Evolutionary conservation across 2,329 filamentous ascomycete species (phyloP).

Genomic region (Xylaria sp.): DNA sequence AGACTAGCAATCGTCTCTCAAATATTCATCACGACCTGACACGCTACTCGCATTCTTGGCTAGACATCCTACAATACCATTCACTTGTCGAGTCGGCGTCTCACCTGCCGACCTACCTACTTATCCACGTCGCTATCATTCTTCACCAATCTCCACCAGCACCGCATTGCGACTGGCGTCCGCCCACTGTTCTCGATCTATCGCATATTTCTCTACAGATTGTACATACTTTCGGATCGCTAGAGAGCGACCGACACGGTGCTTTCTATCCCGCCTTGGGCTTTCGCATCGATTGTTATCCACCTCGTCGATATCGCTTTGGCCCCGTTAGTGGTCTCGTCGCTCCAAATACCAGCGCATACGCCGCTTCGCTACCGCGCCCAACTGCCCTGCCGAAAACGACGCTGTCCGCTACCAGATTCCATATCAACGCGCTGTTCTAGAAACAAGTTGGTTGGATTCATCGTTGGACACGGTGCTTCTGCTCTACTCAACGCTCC

Average conservation of each 20-base stretch:
- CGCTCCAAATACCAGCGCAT: slow-evolving; percentile 18
- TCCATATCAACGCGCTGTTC: slow-evolving; percentile 23
- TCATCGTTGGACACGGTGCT: slow-evolving; percentile 7
- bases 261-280: background rate
- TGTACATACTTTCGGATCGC: slow-evolving; percentile 22
- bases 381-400: background rate
- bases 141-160: slow-evolving; percentile 18
- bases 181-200: slow-evolving; percentile 15
- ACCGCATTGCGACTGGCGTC: slow-evolving; percentile 13
- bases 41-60: slow-evolving; percentile 19
- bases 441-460: slow-evolving; percentile 31
- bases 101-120: slow-evolving; percentile 9
- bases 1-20: slow-evolving; percentile 1
- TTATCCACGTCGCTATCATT: slow-evolving; percentile 20
- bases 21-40: slow-evolving; percentile 11
- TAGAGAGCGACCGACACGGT: slow-evolving; percentile 12
- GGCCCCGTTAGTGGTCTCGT: slow-evolving; percentile 18
- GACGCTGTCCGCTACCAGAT: background rate
- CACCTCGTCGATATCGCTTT: slow-evolving; percentile 22
- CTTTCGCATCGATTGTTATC: slow-evolving; percentile 22
- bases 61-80: slow-evolving; percentile 23
- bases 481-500: background rate
- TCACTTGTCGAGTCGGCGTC: slow-evolving; percentile 27
- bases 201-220: slow-evolving; percentile 7
- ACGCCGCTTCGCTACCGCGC: slow-evolving; percentile 14